phyloP scores from a whole-genome alignment of 2,329 filamentous ascomycete species.

The Byssochlamys sp. region DNA sequence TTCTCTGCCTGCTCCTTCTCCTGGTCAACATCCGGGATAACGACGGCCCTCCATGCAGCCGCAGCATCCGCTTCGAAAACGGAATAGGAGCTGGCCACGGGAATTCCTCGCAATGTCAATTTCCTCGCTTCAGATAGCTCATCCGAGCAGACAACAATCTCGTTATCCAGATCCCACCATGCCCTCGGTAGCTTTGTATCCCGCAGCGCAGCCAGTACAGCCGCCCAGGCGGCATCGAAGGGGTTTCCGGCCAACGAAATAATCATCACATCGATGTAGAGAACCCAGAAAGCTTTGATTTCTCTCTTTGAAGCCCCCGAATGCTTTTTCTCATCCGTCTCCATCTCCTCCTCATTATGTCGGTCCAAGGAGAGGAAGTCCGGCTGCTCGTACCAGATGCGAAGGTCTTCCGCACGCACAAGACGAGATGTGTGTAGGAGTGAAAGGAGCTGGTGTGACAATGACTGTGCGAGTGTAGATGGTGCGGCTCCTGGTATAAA shows the following conservation, averaged over 20 bases:
- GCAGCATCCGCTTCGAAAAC: conserved; percentile 58
- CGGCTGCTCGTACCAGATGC: conserved; percentile 58
- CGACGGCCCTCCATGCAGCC: conserved; percentile 28
- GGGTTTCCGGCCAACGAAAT: conserved; percentile 85
- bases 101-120: conserved; percentile 56
- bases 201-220: conserved; percentile 67
- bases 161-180: conserved; percentile 72
- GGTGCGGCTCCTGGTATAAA: conserved; percentile 79
- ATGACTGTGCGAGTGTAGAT: conserved; percentile 66
- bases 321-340: conserved; percentile 33
- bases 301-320: conserved; percentile 29
- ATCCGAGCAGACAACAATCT: conserved; percentile 67
- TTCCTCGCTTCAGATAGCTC: conserved; percentile 43
- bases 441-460: conserved; percentile 70
- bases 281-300: conserved; percentile 81
- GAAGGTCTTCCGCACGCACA: conserved; percentile 57
- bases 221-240: conserved; percentile 83
- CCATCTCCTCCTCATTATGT: conserved; percentile 36
- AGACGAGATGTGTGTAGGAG: conserved; percentile 64
- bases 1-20: conserved; percentile 37
- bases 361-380: conserved; percentile 23
- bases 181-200: conserved; percentile 70
- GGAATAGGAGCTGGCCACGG: conserved; percentile 66
- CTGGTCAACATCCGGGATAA: conserved; percentile 24
- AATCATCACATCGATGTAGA: conserved; percentile 92